These are phyloP conservation scores for Evansstolkia leycettana DNA, from an alignment of 495 filamentous ascomycete genomes.

Conservation along the genomic window DNA sequence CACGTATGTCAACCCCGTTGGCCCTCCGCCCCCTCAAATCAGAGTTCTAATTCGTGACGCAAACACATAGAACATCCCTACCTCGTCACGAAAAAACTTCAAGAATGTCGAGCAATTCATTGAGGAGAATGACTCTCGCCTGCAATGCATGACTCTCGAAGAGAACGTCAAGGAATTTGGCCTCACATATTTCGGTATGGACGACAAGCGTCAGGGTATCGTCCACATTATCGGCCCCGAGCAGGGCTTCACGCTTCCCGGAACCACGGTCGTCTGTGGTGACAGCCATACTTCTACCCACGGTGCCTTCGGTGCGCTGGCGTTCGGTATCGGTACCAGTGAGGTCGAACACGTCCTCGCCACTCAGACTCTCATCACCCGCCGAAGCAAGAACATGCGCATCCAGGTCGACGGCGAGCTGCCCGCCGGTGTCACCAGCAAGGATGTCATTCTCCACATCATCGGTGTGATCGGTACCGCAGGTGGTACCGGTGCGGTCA, in stretches of 20 bases:
- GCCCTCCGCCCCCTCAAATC: not conserved
- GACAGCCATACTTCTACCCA: constrained; percentile 97
- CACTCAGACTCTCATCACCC: constrained; percentile 88
- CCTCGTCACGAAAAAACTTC: constrained; percentile 74
- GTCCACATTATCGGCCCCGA: constrained; percentile 99
- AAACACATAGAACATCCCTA: constrained; percentile 73
- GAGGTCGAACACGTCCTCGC: constrained; percentile 98
- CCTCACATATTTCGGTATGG: constrained; percentile 93
- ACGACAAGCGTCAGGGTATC: constrained; percentile 93
- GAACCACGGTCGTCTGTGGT: constrained; percentile 93
- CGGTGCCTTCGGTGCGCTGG: constrained; percentile 89
- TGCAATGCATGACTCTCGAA: constrained; percentile 90
- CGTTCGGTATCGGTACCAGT: constrained; percentile 95
- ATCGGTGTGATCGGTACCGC: constrained; percentile 94
- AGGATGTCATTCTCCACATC: constrained; percentile 88
- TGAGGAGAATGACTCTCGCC: constrained; percentile 82
- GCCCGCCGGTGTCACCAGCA: constrained; percentile 84
- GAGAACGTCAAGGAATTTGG: constrained; percentile 95
- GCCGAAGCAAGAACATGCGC: constrained; percentile 96
- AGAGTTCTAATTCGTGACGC: constrained; percentile 3
- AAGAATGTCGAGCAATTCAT: constrained; percentile 80
- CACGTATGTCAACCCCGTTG: constrained; percentile 54
- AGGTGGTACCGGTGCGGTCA: constrained; percentile 86
- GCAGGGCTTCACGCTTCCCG: constrained; percentile 96
- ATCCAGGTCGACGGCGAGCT: constrained; percentile 89